phyloP scores from a whole-genome alignment of 2,329 filamentous ascomycete species.

The Pseudopyrenochaeta lycopersici region DNA sequence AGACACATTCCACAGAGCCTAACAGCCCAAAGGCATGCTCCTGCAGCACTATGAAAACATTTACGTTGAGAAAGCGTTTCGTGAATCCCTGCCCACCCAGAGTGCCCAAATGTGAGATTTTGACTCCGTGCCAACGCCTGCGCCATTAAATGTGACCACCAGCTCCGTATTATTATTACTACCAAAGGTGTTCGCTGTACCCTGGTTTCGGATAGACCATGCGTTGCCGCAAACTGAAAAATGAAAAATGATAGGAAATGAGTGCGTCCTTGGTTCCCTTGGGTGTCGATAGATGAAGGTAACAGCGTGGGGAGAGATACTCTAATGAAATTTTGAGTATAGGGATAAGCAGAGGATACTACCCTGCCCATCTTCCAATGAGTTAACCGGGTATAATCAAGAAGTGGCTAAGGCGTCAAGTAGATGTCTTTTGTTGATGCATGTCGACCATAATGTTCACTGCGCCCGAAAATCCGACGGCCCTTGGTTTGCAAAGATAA shows the following conservation, averaged over 20 bases:
- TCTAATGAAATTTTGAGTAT: neutral
- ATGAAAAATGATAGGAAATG: neutral
- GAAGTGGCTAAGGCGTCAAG: neutral
- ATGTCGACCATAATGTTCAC: neutral
- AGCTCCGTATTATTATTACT: conserved; percentile 1
- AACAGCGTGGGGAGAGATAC: neutral
- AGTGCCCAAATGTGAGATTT: neutral
- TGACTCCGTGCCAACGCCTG: neutral
- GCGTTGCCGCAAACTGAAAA: neutral
- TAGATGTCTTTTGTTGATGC: neutral
- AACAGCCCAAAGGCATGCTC: neutral
- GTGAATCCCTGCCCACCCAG: neutral
- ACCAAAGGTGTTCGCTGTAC: neutral
- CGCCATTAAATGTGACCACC: neutral
- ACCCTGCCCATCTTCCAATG: neutral
- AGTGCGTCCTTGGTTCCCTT: neutral
- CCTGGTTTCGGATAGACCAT: neutral
- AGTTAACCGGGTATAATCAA: conserved; percentile 3
- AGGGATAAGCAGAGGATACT: neutral
- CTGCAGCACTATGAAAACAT: neutral
- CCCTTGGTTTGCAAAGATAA: conserved; percentile 58
- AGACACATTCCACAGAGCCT: neutral
- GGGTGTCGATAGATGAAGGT: neutral
- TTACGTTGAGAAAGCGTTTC: neutral
- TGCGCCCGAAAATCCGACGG: conserved; percentile 52